Base-by-base conservation (phyloP, 108 stramenopile species). In the Nitzschia sp. region DNA sequence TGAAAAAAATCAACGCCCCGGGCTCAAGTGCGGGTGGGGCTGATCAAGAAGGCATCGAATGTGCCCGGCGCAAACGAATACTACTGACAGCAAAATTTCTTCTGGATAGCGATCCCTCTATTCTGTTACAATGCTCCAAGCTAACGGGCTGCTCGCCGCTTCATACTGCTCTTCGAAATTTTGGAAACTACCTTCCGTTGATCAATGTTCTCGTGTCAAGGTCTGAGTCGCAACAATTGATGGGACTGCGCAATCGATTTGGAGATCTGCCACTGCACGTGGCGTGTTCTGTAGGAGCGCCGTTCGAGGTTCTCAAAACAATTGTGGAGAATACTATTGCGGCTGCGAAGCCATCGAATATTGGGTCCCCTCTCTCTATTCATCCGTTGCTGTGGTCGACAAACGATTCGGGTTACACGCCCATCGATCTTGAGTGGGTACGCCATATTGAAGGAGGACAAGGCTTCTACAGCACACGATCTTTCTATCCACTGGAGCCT, bases 341-440 rank as follows among this genome's bases (percentile, higher is more conserved):
- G 0, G 46, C 51, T 6, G 4, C 25, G 2, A 32, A 61, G 15
- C 49, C 49, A n/a, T 57, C 36, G n/a, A 46, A 31, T 2, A 6
- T 2, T 2, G 31, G 19, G 18, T 34, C 3, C 19, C 42, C 35
- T 1, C 1, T 30, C 47, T 31, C 38, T 19, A 51, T 8, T 24
- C 3, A 66, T 8, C 49, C 54, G 28, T 45, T 79, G 30, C 28
- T 75, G 13, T 79, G 78, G 78, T 67, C 75, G 1, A 26, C 42
- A 0, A 83, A 79, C 35, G 1, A 53, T 18, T 46, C 70, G 1
- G 82, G 82, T 63, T 79, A 69, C 28, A 76, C 75, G 25, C 71
- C 82, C n/a, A 32, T 76, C 28, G 82, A 83, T 61, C 53, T 83
- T 25, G 75, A 68, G 48, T 83, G 82, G 82, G 63, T 83, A 13